Conservation (phyloP, 345 rosid genomes). For the Hibiscus tridactylites region DNA sequence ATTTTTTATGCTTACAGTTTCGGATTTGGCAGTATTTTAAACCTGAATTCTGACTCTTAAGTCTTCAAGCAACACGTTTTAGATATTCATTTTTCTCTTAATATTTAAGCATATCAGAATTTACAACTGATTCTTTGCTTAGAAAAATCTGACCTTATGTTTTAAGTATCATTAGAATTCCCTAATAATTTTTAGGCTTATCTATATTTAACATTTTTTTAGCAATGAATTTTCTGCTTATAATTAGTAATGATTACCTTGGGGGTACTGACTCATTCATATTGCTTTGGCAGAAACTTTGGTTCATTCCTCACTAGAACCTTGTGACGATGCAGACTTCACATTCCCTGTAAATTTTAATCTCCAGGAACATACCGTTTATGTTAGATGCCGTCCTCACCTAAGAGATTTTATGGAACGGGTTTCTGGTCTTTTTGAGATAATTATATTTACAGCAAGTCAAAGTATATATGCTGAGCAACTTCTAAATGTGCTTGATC, state of each 20-base stretch:
- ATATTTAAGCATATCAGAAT: neutral
- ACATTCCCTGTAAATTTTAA: constrained; percentile 86
- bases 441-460: constrained; percentile 94
- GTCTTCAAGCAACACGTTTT: neutral
- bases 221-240: neutral
- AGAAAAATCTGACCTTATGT: neutral
- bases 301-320: constrained; percentile 89
- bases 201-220: neutral
- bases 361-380: constrained; percentile 74
- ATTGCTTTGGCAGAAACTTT: constrained; percentile 63
- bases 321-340: constrained; percentile 81
- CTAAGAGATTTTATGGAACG: constrained; percentile 87
- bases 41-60: neutral
- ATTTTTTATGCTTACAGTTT: neutral
- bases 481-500: constrained; percentile 97
- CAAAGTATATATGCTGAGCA: constrained; percentile 96
- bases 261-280: constrained; percentile 3
- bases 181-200: neutral
- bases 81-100: neutral
- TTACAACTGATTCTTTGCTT: neutral
- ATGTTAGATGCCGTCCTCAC: constrained; percentile 89
- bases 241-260: neutral
- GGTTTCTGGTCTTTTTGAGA: constrained; percentile 76
- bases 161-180: neutral
- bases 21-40: neutral